Evolutionary conservation across 2,329 filamentous ascomycete genomes (phyloP), one percentile per base, ranked within the genome.

Genomic region (Aschersonia sp.): DNA sequence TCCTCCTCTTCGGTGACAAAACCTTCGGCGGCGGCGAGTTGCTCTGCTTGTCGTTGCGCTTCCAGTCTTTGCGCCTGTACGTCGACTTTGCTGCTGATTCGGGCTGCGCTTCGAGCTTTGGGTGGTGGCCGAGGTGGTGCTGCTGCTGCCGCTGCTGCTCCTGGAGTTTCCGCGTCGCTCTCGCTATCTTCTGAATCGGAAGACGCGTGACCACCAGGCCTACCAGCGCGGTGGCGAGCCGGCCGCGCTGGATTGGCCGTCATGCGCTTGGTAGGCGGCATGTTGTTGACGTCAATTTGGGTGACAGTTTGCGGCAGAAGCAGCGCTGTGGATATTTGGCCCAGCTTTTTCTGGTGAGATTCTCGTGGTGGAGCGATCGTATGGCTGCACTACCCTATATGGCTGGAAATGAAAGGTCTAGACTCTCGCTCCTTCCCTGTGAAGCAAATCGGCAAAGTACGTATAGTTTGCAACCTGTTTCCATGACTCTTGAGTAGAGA

Each of bases 201-300:
- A 42, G 72, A 75, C 5, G 70, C 71, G 51, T 70, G 73, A 6
- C 69, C 75, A 2, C 73, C 68, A 12, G 82, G 71, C 64, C 96
- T 97, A 54, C 92, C 90, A 12, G 90, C 83, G 50, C 88, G 81
- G 58, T 96, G 85, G 49, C 92, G 85, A 55, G 81, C 78, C 30
- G 87, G 85, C 62, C 81, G 81, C 50, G 83, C 68, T 4, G 87
- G 88, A 60, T 96, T 95, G 52, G 89, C 88, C 53, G 90, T 97
- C 86, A 97, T 95, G 59, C 86, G 85, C 63, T 86, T 88, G 10
- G 82, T 79, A 52, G 85, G 81, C 75, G 47, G 48, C 12, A 40
- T 29, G n/a, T 22, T 42, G 48, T 22, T 22, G 22, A 22, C 22
- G 22, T 22, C 22, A 22, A 22, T 22, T 22, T 22, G 22, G 22